Evolutionary conservation across 129 eudicot species (phyloP).

Genomic region (Heracleum sosnowskyi): DNA sequence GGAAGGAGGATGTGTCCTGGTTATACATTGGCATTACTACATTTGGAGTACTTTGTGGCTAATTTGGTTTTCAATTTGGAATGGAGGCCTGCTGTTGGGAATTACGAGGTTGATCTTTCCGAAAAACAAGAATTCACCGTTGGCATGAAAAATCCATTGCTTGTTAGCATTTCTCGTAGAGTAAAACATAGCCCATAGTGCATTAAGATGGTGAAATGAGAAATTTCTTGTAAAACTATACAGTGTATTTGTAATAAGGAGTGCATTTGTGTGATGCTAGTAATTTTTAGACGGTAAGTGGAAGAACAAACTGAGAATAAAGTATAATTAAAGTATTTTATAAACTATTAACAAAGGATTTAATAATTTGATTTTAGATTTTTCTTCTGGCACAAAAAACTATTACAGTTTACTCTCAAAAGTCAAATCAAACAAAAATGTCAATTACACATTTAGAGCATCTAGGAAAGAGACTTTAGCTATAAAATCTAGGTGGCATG

Average conservation of each 20-base stretch:
- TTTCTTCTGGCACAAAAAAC: too few species aligned
- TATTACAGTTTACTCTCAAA: too few species aligned
- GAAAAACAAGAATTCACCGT: not conserved
- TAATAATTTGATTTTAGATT: too few species aligned
- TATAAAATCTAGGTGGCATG: too few species aligned
- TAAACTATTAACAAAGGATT: too few species aligned
- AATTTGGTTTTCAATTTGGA: slow-evolving; percentile 41
- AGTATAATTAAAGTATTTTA: too few species aligned
- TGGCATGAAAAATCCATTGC: not conserved
- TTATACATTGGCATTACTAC: slow-evolving; percentile 37
- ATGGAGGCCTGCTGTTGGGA: slow-evolving; percentile 20
- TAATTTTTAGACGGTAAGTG: not conserved
- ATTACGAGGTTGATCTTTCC: not conserved
- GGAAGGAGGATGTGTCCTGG: slow-evolving; percentile 67
- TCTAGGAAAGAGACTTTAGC: too few species aligned
- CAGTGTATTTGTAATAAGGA: not conserved
- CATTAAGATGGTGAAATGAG: not conserved
- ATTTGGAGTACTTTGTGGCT: slow-evolving; percentile 61
- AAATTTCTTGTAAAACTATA: not conserved
- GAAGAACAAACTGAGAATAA: not conserved
- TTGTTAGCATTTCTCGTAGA: not conserved
- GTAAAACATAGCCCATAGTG: not conserved
- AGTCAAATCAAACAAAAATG: too few species aligned
- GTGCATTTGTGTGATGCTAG: not conserved
- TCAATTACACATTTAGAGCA: too few species aligned